Conservation (phyloP, 2,329 filamentous ascomycete species). For the Stemphylium vesicarium region DNA sequence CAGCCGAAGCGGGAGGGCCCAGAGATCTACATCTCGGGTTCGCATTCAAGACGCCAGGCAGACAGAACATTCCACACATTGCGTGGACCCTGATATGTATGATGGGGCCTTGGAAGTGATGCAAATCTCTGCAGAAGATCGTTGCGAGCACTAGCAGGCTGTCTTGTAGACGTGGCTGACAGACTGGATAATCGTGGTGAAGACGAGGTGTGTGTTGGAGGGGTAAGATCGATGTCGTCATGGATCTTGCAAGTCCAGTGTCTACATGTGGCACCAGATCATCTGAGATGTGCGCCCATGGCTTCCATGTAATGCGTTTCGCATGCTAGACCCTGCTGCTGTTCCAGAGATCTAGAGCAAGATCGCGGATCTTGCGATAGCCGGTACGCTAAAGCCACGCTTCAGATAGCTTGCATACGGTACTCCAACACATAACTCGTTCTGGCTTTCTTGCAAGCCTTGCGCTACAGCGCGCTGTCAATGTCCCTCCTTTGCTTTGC, state of each 20-base stretch:
- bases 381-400: slow-evolving; percentile 5
- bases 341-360: not conserved
- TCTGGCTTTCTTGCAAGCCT: not conserved
- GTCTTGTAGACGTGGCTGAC: not conserved
- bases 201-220: not conserved
- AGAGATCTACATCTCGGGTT: slow-evolving; percentile 9
- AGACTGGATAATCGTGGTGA: not conserved
- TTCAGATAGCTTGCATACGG: not conserved
- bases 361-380: slow-evolving; percentile 5
- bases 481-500: not conserved
- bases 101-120: not conserved
- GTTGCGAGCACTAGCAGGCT: not conserved
- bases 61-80: not conserved
- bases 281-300: slow-evolving; percentile 1
- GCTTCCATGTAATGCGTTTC: slow-evolving; percentile 3
- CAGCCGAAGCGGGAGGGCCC: slow-evolving; percentile 11
- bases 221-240: slow-evolving; percentile 8
- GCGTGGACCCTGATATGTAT: not conserved
- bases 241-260: slow-evolving; percentile 3
- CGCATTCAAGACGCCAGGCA: slow-evolving; percentile 3
- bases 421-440: not conserved
- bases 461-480: not conserved
- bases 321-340: slow-evolving; percentile 8
- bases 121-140: not conserved
- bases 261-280: slow-evolving; percentile 4